phyloP scores from a whole-genome alignment of 139 green algal genomes.

The Chlorella ohadii region DNA sequence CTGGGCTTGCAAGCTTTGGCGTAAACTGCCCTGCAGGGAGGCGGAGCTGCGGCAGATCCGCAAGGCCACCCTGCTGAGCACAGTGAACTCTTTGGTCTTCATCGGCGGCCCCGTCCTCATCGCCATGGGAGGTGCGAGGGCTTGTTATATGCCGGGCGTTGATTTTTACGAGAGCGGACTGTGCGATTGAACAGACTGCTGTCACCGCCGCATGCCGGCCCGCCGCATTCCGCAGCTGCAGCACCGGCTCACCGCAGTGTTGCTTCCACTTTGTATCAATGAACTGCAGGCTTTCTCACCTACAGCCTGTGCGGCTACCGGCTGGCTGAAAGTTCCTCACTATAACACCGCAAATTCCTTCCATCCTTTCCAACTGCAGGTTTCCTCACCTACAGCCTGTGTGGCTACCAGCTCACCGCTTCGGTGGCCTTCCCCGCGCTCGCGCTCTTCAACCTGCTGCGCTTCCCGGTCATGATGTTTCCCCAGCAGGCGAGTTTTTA shows the following conservation, averaged over 20 bases:
- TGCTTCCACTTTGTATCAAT: neutral
- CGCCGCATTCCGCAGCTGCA: too few species aligned
- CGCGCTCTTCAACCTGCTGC: constrained; percentile 88
- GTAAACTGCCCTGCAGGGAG: too few species aligned
- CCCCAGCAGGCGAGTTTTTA: neutral
- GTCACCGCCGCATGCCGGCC: too few species aligned
- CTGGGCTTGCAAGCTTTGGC: too few species aligned
- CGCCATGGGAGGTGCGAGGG: neutral
- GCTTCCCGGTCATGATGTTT: constrained; percentile 83
- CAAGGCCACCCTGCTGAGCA: constrained; percentile 36
- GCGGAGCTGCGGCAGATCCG: constrained; percentile 70
- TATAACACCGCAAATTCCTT: too few species aligned
- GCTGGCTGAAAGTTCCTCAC: too few species aligned
- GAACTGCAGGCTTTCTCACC: constrained; percentile 66
- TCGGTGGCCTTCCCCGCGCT: constrained; percentile 85
- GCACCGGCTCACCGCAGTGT: too few species aligned
- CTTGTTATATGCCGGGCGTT: neutral
- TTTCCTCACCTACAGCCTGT: constrained; percentile 55
- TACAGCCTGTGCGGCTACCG: constrained; percentile 59
- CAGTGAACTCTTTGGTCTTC: constrained; percentile 57
- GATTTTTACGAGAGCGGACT: too few species aligned
- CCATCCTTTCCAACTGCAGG: too few species aligned
- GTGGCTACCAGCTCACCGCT: constrained; percentile 71
- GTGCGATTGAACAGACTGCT: too few species aligned
- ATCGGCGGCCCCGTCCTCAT: constrained; percentile 56